Evolutionary conservation across 2,329 filamentous ascomycete genomes (phyloP), one percentile per base, ranked within the genome.

Genomic region (Fusarium duplospermum): DNA sequence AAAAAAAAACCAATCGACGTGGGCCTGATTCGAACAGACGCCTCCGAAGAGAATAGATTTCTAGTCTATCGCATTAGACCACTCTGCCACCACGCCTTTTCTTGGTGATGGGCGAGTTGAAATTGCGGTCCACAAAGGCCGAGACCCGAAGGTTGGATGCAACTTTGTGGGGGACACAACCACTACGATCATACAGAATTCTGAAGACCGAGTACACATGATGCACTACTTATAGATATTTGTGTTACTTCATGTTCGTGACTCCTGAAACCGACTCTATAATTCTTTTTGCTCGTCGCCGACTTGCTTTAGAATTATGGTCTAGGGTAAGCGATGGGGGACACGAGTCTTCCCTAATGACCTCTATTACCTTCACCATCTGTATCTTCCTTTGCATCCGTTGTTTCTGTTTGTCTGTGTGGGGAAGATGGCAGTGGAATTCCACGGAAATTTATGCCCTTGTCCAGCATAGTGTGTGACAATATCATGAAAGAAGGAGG

Each of bases 21-120:
- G 22, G 57, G 24, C 36, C 38, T 29, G 57, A 60, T 58, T 58
- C 56, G 56, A 58, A 58, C 56, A 38, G 56, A 58, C 35, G 56
- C 56, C 56, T 40, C 56, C 56, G 56, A 58, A 40, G 56, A 40
- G 56, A 58, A 58, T 58, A 58, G 56, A 58, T 58, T 58, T 58
- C 56, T 58, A 58, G 56, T 58, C 56, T 58, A 58, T 58, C 56
- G 56, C 56, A 58, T 58, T 58, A 58, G 56, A 58, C 56, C 56
- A 58, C 56, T 58, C 56, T 58, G 56, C 56, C 56, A 58, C 56
- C 22, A 18, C 56, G 56, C 56, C 56, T 58, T 29, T 38, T 58
- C 10, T 22, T 36, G 33, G 22, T 58, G 56, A 29, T 14, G 22
- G 33, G 6, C 16, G 22, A n/a, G 3, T 13, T 20, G 22, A 24